These are phyloP conservation scores for Ceratocystiopsis minuta DNA, from an alignment of 2,329 filamentous ascomycete genomes.

Conservation along the genomic window DNA sequence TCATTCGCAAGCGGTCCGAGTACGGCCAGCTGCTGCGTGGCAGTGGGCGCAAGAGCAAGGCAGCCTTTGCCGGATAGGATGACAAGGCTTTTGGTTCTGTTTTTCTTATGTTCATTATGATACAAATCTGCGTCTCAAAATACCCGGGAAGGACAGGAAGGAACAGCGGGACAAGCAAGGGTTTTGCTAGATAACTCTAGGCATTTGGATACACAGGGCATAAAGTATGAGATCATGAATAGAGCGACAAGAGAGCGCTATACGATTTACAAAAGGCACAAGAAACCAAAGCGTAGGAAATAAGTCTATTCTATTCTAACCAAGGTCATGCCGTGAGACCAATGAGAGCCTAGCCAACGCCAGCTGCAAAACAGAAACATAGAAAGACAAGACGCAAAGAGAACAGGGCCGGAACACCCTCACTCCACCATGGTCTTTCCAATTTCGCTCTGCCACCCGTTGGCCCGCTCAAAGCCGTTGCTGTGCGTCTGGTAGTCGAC, in stretches of 20 bases:
- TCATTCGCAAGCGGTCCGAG: constrained; percentile 24
- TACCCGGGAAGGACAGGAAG: too few species aligned
- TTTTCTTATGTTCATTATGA: background rate
- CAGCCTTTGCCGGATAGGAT: constrained; percentile 9
- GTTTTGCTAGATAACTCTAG: too few species aligned
- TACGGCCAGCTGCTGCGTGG: constrained; percentile 20
- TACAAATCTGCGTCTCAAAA: too few species aligned
- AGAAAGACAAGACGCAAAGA: background rate
- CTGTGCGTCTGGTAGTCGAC: constrained; percentile 53
- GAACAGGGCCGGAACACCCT: background rate
- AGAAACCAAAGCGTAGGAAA: too few species aligned
- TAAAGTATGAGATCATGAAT: too few species aligned
- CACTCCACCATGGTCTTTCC: constrained; percentile 49
- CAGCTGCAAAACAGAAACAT: background rate
- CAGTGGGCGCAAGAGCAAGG: constrained; percentile 13
- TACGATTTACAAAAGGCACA: too few species aligned
- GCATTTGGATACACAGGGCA: too few species aligned
- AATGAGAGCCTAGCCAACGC: too few species aligned
- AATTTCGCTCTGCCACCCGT: constrained; percentile 72
- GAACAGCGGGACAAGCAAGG: too few species aligned
- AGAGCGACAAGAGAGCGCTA: too few species aligned
- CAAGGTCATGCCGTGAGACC: too few species aligned
- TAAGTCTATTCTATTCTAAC: too few species aligned
- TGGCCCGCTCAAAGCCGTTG: constrained; percentile 67
- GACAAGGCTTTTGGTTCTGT: background rate